Evolutionary conservation across 768 basidiomycete species (phyloP).

Genomic region (Podaxis mareebaensis): DNA sequence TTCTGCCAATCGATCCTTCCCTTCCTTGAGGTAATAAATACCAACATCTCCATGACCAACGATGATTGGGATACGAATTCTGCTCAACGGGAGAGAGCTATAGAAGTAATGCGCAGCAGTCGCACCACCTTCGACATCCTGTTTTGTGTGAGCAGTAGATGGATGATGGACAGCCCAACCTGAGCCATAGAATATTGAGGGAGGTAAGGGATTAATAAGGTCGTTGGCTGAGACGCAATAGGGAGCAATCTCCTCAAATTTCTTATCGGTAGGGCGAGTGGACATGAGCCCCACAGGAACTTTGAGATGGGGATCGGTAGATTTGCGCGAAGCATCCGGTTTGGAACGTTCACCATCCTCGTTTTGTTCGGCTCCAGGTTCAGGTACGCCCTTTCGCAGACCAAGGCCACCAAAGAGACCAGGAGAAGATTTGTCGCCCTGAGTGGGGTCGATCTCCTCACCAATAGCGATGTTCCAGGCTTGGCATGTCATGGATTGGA

Average conservation of each 20-base stretch:
- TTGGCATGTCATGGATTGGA: slow-evolving; percentile 86
- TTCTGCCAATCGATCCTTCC: slow-evolving; percentile 55
- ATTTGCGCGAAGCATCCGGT: slow-evolving; percentile 19
- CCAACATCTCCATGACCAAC: slow-evolving; percentile 91
- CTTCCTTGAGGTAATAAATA: slow-evolving; percentile 84
- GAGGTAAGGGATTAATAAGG: slow-evolving; percentile 95
- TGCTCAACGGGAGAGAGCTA: slow-evolving; percentile 81
- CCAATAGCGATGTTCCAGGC: slow-evolving; percentile 81
- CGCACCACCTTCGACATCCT: slow-evolving; percentile 25
- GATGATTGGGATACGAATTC: slow-evolving; percentile 80
- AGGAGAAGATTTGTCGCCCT: slow-evolving; percentile 31
- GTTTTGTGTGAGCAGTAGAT: slow-evolving; percentile 26
- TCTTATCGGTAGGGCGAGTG: slow-evolving; percentile 53
- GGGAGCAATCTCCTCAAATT: slow-evolving; percentile 86
- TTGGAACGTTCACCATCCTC: slow-evolving; percentile 30
- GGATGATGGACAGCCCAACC: slow-evolving; percentile 89
- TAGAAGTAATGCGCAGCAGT: slow-evolving; percentile 88
- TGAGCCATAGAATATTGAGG: slow-evolving; percentile 88
- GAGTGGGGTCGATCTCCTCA: slow-evolving; percentile 55
- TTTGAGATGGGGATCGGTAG: slow-evolving; percentile 30
- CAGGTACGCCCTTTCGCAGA: slow-evolving; percentile 75
- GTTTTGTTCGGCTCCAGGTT: slow-evolving; percentile 35
- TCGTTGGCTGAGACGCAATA: slow-evolving; percentile 97
- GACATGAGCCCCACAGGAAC: slow-evolving; percentile 78
- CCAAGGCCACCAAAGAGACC: slow-evolving; percentile 87